phyloP scores from a whole-genome alignment of 495 filamentous ascomycete genomes.

The Parathielavia hyrcaniae region DNA sequence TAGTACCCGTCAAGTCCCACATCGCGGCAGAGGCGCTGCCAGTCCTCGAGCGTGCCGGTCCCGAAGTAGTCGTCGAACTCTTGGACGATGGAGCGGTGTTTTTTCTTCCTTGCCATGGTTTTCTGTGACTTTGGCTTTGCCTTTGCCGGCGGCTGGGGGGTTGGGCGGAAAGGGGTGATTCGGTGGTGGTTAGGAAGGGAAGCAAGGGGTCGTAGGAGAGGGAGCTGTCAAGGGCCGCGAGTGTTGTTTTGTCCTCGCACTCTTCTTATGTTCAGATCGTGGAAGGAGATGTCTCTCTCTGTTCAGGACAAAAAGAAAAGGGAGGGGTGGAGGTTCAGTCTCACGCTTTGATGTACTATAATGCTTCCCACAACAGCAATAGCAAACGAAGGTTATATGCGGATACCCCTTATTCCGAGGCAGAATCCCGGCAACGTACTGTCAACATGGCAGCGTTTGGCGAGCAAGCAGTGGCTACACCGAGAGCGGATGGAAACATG shows the following conservation, averaged over 20 bases:
- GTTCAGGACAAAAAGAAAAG: not conserved
- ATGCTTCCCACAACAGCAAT: not conserved
- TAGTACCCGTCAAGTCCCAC: constrained; percentile 28
- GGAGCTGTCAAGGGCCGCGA: not conserved
- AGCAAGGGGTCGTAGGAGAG: too few species aligned
- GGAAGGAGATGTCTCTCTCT: not conserved
- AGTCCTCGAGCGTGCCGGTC: constrained; percentile 28
- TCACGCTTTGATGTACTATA: not conserved
- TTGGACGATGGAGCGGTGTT: constrained; percentile 9
- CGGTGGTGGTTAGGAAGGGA: not conserved
- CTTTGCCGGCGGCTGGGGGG: not conserved
- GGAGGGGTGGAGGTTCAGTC: not conserved
- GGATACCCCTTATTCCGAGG: not conserved
- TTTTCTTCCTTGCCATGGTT: constrained; percentile 9
- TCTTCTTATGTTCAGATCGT: too few species aligned
- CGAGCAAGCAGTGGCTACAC: not conserved
- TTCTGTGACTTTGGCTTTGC: too few species aligned
- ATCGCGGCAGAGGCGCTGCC: constrained; percentile 35
- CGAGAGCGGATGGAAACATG: not conserved
- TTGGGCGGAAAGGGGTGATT: not conserved
- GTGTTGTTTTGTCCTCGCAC: too few species aligned
- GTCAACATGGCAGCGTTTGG: not conserved
- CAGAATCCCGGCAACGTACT: not conserved
- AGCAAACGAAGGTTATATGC: not conserved
- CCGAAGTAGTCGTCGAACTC: constrained; percentile 32